Percentiles rank a stretch among this genome's conserved stretches.
These are phyloP conservation scores for Coleophoma crateriformis DNA, from an alignment of 2,329 filamentous ascomycete genomes.

Conservation along the genomic window DNA sequence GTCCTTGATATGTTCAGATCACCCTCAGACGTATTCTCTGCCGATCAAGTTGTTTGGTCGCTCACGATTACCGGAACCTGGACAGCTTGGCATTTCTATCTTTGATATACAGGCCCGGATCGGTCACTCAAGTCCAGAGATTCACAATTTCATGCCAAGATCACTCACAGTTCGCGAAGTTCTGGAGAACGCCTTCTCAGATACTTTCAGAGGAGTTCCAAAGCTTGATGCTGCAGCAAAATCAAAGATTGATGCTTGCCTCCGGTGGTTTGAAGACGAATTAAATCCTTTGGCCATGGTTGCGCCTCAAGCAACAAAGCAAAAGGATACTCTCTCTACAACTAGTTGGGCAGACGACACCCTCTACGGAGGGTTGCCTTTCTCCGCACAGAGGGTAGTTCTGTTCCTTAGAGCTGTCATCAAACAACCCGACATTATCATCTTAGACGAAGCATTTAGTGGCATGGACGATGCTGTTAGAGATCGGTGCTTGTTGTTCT, in stretches of 20 bases:
- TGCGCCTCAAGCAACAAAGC: slow-evolving; percentile 17
- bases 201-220: slow-evolving; percentile 74
- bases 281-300: slow-evolving; percentile 43
- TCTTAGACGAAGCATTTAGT: slow-evolving; percentile 84
- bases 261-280: slow-evolving; percentile 75
- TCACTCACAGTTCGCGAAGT: slow-evolving; percentile 66
- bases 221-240: slow-evolving; percentile 52
- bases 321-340: slow-evolving; percentile 20
- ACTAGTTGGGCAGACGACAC: slow-evolving; percentile 61
- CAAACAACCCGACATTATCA: slow-evolving; percentile 74
- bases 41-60: slow-evolving; percentile 83
- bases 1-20: slow-evolving; percentile 89
- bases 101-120: slow-evolving; percentile 90
- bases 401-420: slow-evolving; percentile 79
- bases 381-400: slow-evolving; percentile 77
- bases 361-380: slow-evolving; percentile 69
- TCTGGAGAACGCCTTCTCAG: slow-evolving; percentile 83
- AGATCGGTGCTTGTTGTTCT: slow-evolving; percentile 82
- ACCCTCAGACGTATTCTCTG: slow-evolving; percentile 87
- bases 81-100: slow-evolving; percentile 69
- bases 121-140: slow-evolving; percentile 89
- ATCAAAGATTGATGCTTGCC: slow-evolving; percentile 58
- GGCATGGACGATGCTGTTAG: slow-evolving; percentile 77
- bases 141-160: slow-evolving; percentile 88
- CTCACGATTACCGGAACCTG: slow-evolving; percentile 67